These are phyloP conservation scores for Babjeviella inositovora DNA, from an alignment of 805 yeast species.

Conservation along the genomic window DNA sequence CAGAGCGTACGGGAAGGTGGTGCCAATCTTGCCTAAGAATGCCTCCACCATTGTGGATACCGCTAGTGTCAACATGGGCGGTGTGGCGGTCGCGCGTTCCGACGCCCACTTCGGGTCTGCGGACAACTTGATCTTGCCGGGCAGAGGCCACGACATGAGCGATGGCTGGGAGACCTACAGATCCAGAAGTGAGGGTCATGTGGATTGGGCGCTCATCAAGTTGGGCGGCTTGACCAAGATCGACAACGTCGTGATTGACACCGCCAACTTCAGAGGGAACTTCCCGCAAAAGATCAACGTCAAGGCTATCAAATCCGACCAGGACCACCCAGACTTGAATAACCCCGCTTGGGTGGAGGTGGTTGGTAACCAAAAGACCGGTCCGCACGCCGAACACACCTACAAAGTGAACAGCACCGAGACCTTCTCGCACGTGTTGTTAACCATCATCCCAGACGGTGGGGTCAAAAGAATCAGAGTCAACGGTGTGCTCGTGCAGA, in stretches of 20 bases:
- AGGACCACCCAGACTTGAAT: constrained; percentile 21
- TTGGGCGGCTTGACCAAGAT: constrained; percentile 54
- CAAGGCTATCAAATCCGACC: constrained; percentile 34
- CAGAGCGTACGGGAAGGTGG: constrained; percentile 73
- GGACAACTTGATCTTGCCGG: constrained; percentile 79
- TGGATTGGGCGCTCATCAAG: constrained; percentile 81
- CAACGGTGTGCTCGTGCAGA: constrained; percentile 34
- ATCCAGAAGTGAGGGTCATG: constrained; percentile 70
- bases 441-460: constrained; percentile 90
- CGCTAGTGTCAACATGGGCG: constrained; percentile 78
- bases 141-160: constrained; percentile 91
- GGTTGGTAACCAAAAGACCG: constrained; percentile 56
- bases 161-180: constrained; percentile 98
- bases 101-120: constrained; percentile 94
- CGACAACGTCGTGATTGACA: constrained; percentile 56
- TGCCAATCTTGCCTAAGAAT: constrained; percentile 48
- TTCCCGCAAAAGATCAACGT: constrained; percentile 71
- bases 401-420: constrained; percentile 12
- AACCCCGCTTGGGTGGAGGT: constrained; percentile 42
- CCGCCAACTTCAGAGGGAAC: constrained; percentile 91
- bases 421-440: constrained; percentile 50
- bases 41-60: constrained; percentile 32
- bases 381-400: constrained; percentile 72
- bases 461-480: constrained; percentile 88
- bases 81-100: constrained; percentile 66